Base-by-base conservation (phyloP, 2,329 filamentous ascomycete species). In the Ophiocordyceps robertsii region DNA sequence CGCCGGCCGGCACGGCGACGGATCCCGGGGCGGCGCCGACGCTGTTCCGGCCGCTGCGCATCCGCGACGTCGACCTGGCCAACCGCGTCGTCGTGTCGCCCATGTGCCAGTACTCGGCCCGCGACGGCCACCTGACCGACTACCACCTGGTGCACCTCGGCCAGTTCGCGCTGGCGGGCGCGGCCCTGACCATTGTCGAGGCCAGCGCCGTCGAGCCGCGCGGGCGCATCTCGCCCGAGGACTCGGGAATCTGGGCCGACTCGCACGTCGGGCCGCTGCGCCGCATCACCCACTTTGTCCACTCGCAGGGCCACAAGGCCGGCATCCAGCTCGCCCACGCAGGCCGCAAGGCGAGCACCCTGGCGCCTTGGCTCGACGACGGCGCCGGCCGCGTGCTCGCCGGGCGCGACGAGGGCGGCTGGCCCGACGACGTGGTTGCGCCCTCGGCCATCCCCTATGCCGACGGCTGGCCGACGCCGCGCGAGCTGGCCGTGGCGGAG, bases 141-240 rank as follows among this genome's bases (percentile, higher is more conserved):
- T 95, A 80, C 74, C 87, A 95, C 60, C 67, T 90, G 40, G 79
- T 87, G 14, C 88, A 94, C 55, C 69, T 90, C 24, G 85, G 87
- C 44, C 80, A 85, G 46, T 88, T 88, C 51, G 73, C 85, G 19
- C 70, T 82, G 45, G 77, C 82, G 43, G 89, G 89, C 12, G 80
- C 84, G 0, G 83, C 77, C 2, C 67, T 94, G 16, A 67, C 82
- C 39, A 75, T 88, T 46, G 69, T 89, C 44, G 89, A 95, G 65
- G 86, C 88, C 24, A 88, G 84, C 1, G 69, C 79, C 29, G 83
- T 94, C 0, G 68, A 75, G 10, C 64, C 84, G 6, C 78, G 89
- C 51, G 88, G 88, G 27, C 76, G 89, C 43, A 94, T 94, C 66
- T 83, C 84, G 1, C 86, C 87, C 1, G 71, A 89, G 58, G 84